These are phyloP conservation scores for Helicostylum pulchrum DNA, from an alignment of 192 early-diverging fungal species.

Conservation along the genomic window DNA sequence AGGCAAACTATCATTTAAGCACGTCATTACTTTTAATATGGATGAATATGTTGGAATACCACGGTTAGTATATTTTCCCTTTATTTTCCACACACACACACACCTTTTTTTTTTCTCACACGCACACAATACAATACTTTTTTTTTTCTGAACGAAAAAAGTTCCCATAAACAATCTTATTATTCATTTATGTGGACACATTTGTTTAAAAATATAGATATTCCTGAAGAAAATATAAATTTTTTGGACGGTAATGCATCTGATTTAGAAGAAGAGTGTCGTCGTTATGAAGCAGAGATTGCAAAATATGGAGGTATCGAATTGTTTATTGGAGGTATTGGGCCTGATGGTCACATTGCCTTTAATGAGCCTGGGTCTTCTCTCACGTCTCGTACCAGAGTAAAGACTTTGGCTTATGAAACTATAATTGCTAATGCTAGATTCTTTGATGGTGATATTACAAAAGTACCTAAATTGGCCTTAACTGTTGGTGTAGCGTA, in stretches of 20 bases:
- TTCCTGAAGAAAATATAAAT: slow-evolving; percentile 69
- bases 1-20: slow-evolving; percentile 70
- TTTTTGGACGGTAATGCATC: slow-evolving; percentile 81
- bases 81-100: not conserved
- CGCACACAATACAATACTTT: not conserved
- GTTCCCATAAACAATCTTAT: slow-evolving; percentile 59
- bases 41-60: slow-evolving; percentile 86
- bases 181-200: slow-evolving; percentile 89
- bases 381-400: slow-evolving; percentile 73
- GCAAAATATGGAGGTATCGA: slow-evolving; percentile 78
- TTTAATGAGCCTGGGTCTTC: slow-evolving; percentile 83
- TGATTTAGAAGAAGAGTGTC: slow-evolving; percentile 76
- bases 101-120: slow-evolving; percentile 50
- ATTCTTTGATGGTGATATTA: slow-evolving; percentile 73
- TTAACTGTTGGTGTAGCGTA: slow-evolving; percentile 80
- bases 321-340: slow-evolving; percentile 81
- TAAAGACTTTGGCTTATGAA: slow-evolving; percentile 81
- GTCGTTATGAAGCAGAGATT: slow-evolving; percentile 76
- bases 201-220: slow-evolving; percentile 67
- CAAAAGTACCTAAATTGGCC: slow-evolving; percentile 81
- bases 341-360: slow-evolving; percentile 87
- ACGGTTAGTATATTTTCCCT: slow-evolving; percentile 47
- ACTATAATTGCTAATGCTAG: slow-evolving; percentile 20
- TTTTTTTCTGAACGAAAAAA: not conserved
- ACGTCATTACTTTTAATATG: slow-evolving; percentile 89